phyloP scores from a whole-genome alignment of 73 alveolate species.

The Paramecium biaurelia region DNA sequence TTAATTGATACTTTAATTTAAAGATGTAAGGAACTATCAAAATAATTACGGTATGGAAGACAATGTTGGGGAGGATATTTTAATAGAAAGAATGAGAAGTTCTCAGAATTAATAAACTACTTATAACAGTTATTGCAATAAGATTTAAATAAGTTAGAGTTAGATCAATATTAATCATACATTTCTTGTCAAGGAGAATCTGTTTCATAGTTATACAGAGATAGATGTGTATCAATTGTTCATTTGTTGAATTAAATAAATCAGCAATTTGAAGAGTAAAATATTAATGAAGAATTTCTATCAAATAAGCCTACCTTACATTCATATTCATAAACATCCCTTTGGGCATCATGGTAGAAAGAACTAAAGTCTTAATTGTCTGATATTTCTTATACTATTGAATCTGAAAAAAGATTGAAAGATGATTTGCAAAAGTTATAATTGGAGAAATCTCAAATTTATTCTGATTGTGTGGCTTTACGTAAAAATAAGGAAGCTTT shows the following conservation, averaged over 20 bases:
- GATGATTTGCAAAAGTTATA: not conserved
- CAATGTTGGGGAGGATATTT: slow-evolving; percentile 25
- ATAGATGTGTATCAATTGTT: slow-evolving; percentile 33
- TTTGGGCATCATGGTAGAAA: slow-evolving; percentile 29
- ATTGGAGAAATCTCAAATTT: not conserved
- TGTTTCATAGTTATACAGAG: not conserved
- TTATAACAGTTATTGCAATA: not conserved
- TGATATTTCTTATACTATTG: slow-evolving; percentile 21
- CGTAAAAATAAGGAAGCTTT: slow-evolving; percentile 1
- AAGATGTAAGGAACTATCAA: slow-evolving; percentile 1
- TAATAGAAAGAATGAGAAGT: not conserved
- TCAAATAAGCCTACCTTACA: not conserved
- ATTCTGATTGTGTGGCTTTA: not conserved
- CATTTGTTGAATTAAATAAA: slow-evolving; percentile 18
- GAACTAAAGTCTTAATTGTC: not conserved
- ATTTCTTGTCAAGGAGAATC: not conserved
- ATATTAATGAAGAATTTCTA: slow-evolving; percentile 10
- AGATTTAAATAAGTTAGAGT: not conserved
- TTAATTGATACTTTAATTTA: not conserved
- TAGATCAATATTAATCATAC: not conserved
- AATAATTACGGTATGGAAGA: not conserved
- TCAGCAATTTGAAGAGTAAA: not conserved
- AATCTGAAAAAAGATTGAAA: not conserved
- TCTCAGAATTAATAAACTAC: not conserved
- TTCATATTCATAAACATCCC: not conserved